Conservation (phyloP, 1,284 basidiomycete genomes). For the Schizophyllum commune region DNA sequence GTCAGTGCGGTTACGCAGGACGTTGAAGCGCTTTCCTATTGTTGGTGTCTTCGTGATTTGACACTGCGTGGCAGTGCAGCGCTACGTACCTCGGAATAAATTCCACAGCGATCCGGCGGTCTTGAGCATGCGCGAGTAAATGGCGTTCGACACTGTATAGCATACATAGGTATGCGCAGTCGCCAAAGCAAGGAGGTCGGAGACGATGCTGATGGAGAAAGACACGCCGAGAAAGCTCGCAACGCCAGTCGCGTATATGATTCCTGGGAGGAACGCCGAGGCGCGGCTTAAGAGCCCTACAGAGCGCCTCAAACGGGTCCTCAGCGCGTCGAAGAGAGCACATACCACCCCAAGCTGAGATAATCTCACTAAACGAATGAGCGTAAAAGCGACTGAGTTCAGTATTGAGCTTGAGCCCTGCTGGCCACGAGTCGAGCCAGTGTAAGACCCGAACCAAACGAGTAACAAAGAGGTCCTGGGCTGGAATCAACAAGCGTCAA, state of each 20-base stretch:
- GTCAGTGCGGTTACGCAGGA: constrained; percentile 77
- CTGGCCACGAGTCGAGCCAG: constrained; percentile 96
- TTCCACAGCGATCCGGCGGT: constrained; percentile 77
- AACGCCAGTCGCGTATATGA: constrained; percentile 45
- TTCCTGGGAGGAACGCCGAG: constrained; percentile 34
- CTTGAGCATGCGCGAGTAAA: constrained; percentile 60
- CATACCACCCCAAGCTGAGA: constrained; percentile 65
- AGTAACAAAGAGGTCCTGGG: constrained; percentile 37
- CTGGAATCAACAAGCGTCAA: neutral
- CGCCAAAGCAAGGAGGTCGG: constrained; percentile 60
- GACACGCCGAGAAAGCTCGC: constrained; percentile 53
- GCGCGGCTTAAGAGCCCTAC: constrained; percentile 29
- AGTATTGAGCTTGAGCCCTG: constrained; percentile 92
- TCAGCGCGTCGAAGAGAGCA: constrained; percentile 5
- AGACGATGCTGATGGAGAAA: constrained; percentile 62
- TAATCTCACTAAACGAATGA: constrained; percentile 55
- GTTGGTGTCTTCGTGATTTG: neutral
- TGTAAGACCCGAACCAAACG: constrained; percentile 48
- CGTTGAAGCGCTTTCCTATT: constrained; percentile 81
- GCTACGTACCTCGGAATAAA: constrained; percentile 77
- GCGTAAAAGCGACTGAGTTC: constrained; percentile 83
- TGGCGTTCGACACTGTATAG: constrained; percentile 56
- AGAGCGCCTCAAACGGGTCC: constrained; percentile 2
- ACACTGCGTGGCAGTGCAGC: neutral
- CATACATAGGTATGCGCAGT: constrained; percentile 73